phyloP scores from a whole-genome alignment of 2,329 filamentous ascomycete genomes.

The Penicillium hordei region DNA sequence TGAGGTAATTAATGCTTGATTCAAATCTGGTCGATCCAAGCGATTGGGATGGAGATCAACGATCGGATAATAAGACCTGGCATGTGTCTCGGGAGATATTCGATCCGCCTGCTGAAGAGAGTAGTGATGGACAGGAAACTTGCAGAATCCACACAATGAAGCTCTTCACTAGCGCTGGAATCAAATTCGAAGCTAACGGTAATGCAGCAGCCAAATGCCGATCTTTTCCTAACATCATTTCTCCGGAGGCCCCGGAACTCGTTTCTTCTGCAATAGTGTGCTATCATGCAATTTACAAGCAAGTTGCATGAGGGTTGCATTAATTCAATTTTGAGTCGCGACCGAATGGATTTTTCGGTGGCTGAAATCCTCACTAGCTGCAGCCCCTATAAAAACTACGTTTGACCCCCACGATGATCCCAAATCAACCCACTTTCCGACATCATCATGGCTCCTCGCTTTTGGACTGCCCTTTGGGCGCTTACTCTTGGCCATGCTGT shows the following conservation, averaged over 20 bases:
- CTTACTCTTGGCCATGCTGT: slow-evolving; percentile 20
- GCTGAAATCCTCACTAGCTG: background rate
- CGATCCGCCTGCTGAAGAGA: background rate
- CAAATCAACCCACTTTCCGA: background rate
- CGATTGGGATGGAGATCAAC: background rate
- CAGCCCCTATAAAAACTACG: slow-evolving; percentile 14
- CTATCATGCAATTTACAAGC: background rate
- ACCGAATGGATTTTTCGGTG: background rate
- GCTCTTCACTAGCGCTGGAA: background rate
- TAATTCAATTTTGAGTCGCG: background rate
- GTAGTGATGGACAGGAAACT: background rate
- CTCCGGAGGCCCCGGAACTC: background rate
- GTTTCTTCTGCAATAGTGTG: background rate
- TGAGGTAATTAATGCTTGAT: background rate
- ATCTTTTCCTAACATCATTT: slow-evolving; percentile 9
- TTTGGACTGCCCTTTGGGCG: slow-evolving; percentile 24
- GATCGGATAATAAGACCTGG: background rate
- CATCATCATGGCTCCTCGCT: slow-evolving; percentile 17
- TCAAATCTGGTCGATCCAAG: background rate
- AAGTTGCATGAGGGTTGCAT: background rate
- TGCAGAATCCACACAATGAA: background rate
- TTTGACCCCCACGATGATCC: background rate
- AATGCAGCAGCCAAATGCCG: background rate
- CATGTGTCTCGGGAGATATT: slow-evolving; percentile 6
- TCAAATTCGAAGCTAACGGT: background rate